Evolutionary conservation across 2,329 filamentous ascomycete genomes (phyloP).

Genomic region (Kalmusia sp.): DNA sequence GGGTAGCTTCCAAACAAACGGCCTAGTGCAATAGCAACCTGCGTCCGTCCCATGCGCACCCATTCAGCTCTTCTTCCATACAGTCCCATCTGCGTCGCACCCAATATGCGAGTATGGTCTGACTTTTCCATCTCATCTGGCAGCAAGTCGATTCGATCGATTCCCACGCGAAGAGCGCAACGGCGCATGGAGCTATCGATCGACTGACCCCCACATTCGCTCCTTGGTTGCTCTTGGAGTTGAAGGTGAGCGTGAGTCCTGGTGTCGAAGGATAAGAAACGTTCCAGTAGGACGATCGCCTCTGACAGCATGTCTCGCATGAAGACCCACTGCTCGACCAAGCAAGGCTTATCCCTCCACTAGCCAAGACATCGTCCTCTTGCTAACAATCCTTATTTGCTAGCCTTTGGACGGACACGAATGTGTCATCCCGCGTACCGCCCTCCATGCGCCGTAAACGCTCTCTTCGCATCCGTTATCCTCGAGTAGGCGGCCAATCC

Average conservation of each 20-base stretch:
- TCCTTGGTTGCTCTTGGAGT: too few species aligned
- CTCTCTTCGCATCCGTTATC: not conserved
- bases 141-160: conserved; percentile 4
- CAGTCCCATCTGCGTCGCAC: not conserved
- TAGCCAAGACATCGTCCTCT: not conserved
- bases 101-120: not conserved
- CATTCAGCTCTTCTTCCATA: too few species aligned
- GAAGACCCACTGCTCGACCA: not conserved
- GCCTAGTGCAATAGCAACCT: not conserved
- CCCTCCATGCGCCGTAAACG: not conserved
- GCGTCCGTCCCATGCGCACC: not conserved
- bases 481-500: too few species aligned
- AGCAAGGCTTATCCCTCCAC: not conserved
- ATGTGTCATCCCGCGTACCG: not conserved
- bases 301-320: conserved; percentile 1
- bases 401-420: too few species aligned
- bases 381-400: not conserved
- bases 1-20: too few species aligned
- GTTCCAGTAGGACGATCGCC: not conserved
- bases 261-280: not conserved
- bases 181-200: not conserved
- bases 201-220: not conserved
- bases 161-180: not conserved
- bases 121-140: conserved; percentile 3
- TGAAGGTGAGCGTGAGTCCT: too few species aligned